Conservation (phyloP, 345 rosid genomes). For the Citrus reticulata region DNA sequence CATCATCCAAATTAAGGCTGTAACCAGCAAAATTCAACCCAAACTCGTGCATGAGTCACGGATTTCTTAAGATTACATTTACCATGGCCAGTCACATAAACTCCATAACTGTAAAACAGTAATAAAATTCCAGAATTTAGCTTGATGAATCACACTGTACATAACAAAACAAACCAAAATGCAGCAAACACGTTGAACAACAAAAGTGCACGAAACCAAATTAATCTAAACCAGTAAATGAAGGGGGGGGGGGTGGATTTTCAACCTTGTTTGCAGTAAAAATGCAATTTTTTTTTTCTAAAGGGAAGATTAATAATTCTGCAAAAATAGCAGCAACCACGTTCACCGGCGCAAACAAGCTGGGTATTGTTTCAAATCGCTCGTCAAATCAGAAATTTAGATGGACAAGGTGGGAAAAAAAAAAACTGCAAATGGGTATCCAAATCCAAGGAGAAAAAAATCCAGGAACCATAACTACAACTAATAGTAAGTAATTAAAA, state of each 20-base stretch:
- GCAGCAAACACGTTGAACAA: not conserved
- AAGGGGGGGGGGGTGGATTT: no score
- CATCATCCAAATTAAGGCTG: constrained; percentile 33
- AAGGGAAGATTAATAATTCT: not conserved
- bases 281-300: no score
- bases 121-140: constrained; percentile 12
- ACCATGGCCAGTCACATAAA: constrained; percentile 22
- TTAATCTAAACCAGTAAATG: not conserved
- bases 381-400: not conserved
- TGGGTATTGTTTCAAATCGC: not conserved
- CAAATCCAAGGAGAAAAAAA: not conserved
- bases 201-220: not conserved
- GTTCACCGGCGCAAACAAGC: not conserved
- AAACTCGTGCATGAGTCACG: constrained; percentile 54
- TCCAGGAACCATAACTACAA: not conserved
- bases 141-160: not conserved
- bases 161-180: not conserved
- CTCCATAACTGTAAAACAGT: constrained; percentile 5
- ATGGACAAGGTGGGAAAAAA: not conserved
- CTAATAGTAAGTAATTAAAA: no score
- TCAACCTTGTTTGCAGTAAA: not conserved
- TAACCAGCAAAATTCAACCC: constrained; percentile 35
- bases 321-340: not conserved
- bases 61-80: constrained; percentile 41
- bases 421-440: not conserved